Base-by-base conservation (phyloP, 1,284 basidiomycete species). In the Trichosporon faecale region DNA sequence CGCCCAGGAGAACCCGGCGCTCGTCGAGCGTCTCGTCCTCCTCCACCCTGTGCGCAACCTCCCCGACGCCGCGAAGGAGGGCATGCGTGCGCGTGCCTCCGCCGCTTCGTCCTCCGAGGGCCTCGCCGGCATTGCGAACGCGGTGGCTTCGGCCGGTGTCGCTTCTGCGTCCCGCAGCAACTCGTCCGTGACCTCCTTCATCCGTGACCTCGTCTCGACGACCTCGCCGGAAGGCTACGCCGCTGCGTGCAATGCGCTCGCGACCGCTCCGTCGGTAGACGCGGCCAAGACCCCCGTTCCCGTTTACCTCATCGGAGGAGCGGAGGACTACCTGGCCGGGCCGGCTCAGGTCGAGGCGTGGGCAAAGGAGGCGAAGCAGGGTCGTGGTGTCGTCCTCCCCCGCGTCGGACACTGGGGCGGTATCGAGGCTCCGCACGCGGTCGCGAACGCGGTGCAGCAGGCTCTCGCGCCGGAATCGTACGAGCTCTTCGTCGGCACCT, bases 401-500 rank as follows among this genome's bases (percentile, higher is more conserved):
- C 68, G 74, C 57, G 73, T 78, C 29, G 77, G 77, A 6, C 77
- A 78, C 68, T 78, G 77, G 77, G 77, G 77, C 3, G 74, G 73
- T 6, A 52, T 79, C 31, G 78, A 79, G 65, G 73, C 72, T 12
- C 78, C 78, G 12, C 64, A 64, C 27, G 57, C 66, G 31, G 72
- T 73, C 64, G 71, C 64, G 18, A 60, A 57, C n/a, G 65, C 67
- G 2, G 21, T 72, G 35, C 66, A 67, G 8, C 65, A 55, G 16
- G 68, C 72, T 0, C 35, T 68, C 67, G 68, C 71, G 3, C 64
- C 67, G 6, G 49, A 33, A 8, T 52, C 16, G 37, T 71, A 74
- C 68, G 68, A 76, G 57, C 68, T 80, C 40, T 66, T 82, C 68
- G 71, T 82, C 33, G 78, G 80, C 35, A 80, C 80, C 0, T 82